Percentiles rank a stretch among this genome's conserved stretches.
Conservation (phyloP, 331 rosid species). For the Arachis monticola region DNA sequence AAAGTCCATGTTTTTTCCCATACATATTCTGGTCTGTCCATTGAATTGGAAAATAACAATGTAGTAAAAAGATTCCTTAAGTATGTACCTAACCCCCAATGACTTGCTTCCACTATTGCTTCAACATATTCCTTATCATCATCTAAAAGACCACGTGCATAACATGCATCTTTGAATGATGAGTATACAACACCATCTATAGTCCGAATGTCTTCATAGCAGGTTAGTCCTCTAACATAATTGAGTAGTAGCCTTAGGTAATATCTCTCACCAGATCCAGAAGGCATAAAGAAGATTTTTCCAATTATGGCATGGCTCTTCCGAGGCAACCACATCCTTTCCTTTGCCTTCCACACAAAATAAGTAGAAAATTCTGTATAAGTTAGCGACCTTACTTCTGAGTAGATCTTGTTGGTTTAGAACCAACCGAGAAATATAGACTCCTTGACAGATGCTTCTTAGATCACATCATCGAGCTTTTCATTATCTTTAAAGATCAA, state of each 20-base stretch:
- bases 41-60: background rate
- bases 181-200: background rate
- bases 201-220: background rate
- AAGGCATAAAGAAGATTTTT: background rate
- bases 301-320: background rate
- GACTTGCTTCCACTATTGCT: background rate
- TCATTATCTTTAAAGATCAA: background rate
- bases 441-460: too few species aligned
- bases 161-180: background rate
- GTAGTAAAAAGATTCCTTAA: background rate
- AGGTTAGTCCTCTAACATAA: background rate
- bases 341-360: too few species aligned
- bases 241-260: background rate
- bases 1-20: background rate
- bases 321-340: background rate
- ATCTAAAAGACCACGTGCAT: background rate
- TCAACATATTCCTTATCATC: background rate
- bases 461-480: background rate
- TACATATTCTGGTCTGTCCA: background rate
- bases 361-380: background rate
- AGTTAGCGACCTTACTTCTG: too few species aligned
- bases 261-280: background rate
- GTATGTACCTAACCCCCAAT: background rate
- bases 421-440: too few species aligned
- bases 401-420: too few species aligned